Conservation (phyloP, 2,329 filamentous ascomycete genomes). For the Botrytis medusae region DNA sequence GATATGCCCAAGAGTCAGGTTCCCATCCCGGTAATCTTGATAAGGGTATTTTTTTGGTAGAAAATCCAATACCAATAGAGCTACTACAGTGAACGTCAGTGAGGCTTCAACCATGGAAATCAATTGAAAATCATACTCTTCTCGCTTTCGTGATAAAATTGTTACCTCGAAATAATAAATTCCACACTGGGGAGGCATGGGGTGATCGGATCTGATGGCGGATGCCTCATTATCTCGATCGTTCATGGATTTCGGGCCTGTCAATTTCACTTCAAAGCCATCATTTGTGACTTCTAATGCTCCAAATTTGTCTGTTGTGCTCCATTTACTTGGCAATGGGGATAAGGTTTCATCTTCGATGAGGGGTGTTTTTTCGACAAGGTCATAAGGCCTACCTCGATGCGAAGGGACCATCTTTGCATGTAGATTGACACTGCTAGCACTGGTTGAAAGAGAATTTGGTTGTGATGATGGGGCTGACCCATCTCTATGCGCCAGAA, state of each 20-base stretch:
- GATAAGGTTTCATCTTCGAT: conserved; percentile 61
- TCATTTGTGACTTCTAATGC: conserved; percentile 73
- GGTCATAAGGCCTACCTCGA: conserved; percentile 77
- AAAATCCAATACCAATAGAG: conserved; percentile 64
- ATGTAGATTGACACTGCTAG: conserved; percentile 54
- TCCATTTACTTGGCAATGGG: conserved; percentile 81
- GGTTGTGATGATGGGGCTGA: conserved; percentile 47
- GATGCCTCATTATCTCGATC: conserved; percentile 73
- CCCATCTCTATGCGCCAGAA: conserved; percentile 48
- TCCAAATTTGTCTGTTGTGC: conserved; percentile 69
- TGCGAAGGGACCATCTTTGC: conserved; percentile 62
- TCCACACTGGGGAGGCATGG: conserved; percentile 85
- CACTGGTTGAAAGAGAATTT: conserved; percentile 53
- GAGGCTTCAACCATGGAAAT: conserved; percentile 10
- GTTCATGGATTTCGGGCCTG: conserved; percentile 46
- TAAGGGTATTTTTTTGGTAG: conserved; percentile 52
- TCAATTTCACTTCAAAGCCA: conserved; percentile 69
- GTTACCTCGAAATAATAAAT: conserved; percentile 90
- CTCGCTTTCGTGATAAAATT: conserved; percentile 64
- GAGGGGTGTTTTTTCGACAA: conserved; percentile 72
- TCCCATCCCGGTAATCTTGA: conserved; percentile 65
- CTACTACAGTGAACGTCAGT: conserved; percentile 45
- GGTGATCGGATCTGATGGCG: conserved; percentile 76
- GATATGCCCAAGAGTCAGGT: conserved; percentile 66
- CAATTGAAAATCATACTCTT: conserved; percentile 52